Base-by-base conservation (phyloP, 331 rosid genomes). In the Malus hybrid region DNA sequence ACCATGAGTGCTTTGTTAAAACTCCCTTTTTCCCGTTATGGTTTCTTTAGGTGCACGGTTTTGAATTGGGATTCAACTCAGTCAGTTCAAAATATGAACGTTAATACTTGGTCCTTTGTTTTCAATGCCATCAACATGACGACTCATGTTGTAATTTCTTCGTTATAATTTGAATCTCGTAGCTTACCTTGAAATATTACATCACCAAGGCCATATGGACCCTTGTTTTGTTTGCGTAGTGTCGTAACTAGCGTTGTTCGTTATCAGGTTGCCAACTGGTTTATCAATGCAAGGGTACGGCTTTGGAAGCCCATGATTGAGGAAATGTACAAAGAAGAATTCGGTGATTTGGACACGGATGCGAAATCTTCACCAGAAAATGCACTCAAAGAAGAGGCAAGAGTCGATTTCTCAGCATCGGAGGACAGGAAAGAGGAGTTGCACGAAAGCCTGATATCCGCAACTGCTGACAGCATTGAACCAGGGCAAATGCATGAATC, bases 231-330 rank as follows among this genome's bases (percentile, higher is more conserved):
- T 63, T 6, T 63, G 14, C 20, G 1, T 26, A 13, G 50, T 60
- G 14, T 22, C 18, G 28, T 55, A 53, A 30, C 57, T 61, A 39
- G 42, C 58, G 11, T 39, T 73, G 34, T 73, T 73, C 44, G 28
- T 61, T 16, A 50, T 74, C 82, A 92, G 96, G 97, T 92, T 65
- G 97, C 97, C 46, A 92, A 92, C 77, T 92, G 97, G 97, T 92
- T 92, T 78, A 92, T 92, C 62, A 92, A 92, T 71, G 97, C 96
- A 2, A 71, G 97, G 75, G 96, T 92, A 57, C 89, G 96, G 20
- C 97, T 92, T 68, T 92, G 97, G 97, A 92, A 92, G 87, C 97
- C 97, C n/a, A 92, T 92, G 97, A 91, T 92, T 65, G 97, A 92
- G 24, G 24, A 24, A 24, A 24, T 24, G 24, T 24, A 24, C 24